Base-by-base conservation (phyloP, 2,329 filamentous ascomycete species). In the Ampelomyces quisqualis region DNA sequence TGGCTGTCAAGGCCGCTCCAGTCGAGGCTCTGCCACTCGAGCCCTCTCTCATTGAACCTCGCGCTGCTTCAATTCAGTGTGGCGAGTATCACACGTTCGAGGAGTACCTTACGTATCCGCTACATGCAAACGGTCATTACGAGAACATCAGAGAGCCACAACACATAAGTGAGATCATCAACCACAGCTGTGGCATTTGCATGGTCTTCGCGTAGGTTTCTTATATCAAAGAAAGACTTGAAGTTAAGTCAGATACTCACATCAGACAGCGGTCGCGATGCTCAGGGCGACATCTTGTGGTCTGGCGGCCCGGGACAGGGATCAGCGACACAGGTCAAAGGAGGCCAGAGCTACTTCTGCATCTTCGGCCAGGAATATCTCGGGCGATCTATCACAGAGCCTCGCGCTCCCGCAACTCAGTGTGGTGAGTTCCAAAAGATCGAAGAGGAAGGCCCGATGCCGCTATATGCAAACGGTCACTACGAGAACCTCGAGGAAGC, bases 401-500 rank as follows among this genome's bases (percentile, higher is more conserved):
- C 23, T 23, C 8, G 11, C 23, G 31, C 30, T 7, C 29, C 21
- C n/a, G 13, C 11, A 9, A 2, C 4, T 7, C 14, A 21, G 30
- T 40, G 38, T 15, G 38, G 30, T 19, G 9, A 10, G 10, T 40
- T 27, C 20, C 17, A 23, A 10, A 11, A 17, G 3, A 30, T 14
- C 13, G 38, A 22, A 7, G 31, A 34, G n/a, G 23, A 28, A 13
- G 31, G 15, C 4, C 7, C 9, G 2, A 20, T 34, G 19, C 38
- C 38, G 5, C 13, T 30, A 7, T 34, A 34, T n/a, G 22, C 23
- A 5, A 40, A 34, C 23, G 31, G 24, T 9, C 31, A 40, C 23
- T 34, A 34, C 24, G 38, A 40, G 27, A 36, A 36, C 18, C 13
- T 37, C 39, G 22, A 31, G 21, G 24, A 27, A 4, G 15, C 11